Percentiles rank a stretch among this genome's conserved stretches.
phyloP scores from a whole-genome alignment of 2,329 filamentous ascomycete species.

The Calonectria henricotiae region DNA sequence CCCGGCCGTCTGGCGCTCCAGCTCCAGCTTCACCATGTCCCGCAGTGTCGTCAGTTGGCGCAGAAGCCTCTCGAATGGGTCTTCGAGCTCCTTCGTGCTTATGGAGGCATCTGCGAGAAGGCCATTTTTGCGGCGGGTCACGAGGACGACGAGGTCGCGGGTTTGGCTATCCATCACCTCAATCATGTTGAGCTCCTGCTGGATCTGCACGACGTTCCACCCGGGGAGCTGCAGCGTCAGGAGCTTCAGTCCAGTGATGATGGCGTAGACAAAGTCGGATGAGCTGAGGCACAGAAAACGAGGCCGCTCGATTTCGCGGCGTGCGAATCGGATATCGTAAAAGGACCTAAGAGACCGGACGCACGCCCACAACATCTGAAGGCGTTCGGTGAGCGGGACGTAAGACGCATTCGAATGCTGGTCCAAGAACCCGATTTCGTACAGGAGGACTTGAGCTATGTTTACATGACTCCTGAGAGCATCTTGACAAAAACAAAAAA shows the following conservation, averaged over 20 bases:
- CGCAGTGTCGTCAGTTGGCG: slow-evolving; percentile 54
- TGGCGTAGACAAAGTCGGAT: slow-evolving; percentile 66
- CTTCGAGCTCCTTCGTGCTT: slow-evolving; percentile 45
- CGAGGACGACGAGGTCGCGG: slow-evolving; percentile 53
- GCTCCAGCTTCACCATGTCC: slow-evolving; percentile 55
- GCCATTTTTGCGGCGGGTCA: slow-evolving; percentile 53
- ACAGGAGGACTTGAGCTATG: slow-evolving; percentile 66
- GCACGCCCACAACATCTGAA: slow-evolving; percentile 66
- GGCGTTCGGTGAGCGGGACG: slow-evolving; percentile 59
- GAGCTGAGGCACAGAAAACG: slow-evolving; percentile 63
- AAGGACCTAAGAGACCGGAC: slow-evolving; percentile 61
- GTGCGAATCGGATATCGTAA: slow-evolving; percentile 58
- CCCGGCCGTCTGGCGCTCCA: slow-evolving; percentile 50
- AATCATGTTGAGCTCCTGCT: slow-evolving; percentile 56
- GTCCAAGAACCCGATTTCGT: slow-evolving; percentile 65
- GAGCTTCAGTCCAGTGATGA: slow-evolving; percentile 66
- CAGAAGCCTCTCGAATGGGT: slow-evolving; percentile 56
- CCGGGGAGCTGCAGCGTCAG: slow-evolving; percentile 64
- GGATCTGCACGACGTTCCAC: slow-evolving; percentile 62
- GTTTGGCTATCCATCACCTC: slow-evolving; percentile 53
- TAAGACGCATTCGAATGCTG: slow-evolving; percentile 52
- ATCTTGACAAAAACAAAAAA: slow-evolving; percentile 49
- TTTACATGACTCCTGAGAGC: slow-evolving; percentile 62
- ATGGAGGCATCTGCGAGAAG: slow-evolving; percentile 41
- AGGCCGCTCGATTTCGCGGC: slow-evolving; percentile 57